Base-by-base conservation (phyloP, 2,329 filamentous ascomycete genomes). In the Xylaria arbuscula region DNA sequence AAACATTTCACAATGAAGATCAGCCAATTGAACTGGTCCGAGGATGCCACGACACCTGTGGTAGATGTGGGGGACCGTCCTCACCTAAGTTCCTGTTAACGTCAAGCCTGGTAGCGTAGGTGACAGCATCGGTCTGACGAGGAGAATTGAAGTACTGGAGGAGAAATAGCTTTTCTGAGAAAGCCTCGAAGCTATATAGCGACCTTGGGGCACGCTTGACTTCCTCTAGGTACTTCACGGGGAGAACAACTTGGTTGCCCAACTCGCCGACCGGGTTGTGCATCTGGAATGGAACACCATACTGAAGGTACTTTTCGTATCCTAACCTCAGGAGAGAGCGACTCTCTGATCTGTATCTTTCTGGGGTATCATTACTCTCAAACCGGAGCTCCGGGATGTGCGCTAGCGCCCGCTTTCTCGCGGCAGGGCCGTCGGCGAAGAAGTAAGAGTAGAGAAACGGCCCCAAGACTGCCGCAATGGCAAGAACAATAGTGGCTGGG, bases 141-240 rank as follows among this genome's bases (percentile, higher is more conserved):
- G 62, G 62, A 8, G 56, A 58, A 22, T 66, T 48, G 32, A 60
- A 62, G 24, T 66, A 66, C 4, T 47, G 66, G n/a, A 69, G 28
- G 3, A 67, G 50, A 28, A 66, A 67, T 13, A 59, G 42, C 59
- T 64, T 67, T 22, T 69, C 64, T 17, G 61, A 64, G 53, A 71
- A 71, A 8, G 51, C 45, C 8, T 65, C 60, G 40, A 69, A 69
- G 55, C 69, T 69, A 24, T 62, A 48, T 19, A 69, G 32, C 17
- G 58, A 62, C n/a, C 48, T 55, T 24, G 69, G 67, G 11, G 69
- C 67, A n/a, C 34, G 57, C 34, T 65, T 69, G 3, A 71, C 67
- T 55, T 71, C 67, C 6, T 66, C 66, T 3, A 71, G 60, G 28
- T 71, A 71, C 36, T 69, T 71, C 13, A 65, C 11, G 2, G 69